These are phyloP conservation scores for Clavulina sp. DNA, from an alignment of 768 basidiomycete genomes.

Conservation along the genomic window DNA sequence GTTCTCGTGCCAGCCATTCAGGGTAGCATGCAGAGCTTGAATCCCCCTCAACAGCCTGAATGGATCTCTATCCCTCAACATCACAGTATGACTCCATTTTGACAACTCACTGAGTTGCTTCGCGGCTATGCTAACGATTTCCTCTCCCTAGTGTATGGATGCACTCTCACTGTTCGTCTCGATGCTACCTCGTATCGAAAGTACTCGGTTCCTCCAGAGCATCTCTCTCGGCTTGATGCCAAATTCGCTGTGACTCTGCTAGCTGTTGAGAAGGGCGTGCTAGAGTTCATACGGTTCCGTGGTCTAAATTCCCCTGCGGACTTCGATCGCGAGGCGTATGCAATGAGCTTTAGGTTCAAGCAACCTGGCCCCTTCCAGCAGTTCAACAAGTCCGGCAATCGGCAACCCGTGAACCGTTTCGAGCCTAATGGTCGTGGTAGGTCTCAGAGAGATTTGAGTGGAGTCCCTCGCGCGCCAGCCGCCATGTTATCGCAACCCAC, in stretches of 20 bases:
- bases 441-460: too few relatives aligned
- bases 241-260: constrained; percentile 35
- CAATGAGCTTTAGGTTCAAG: not conserved
- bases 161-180: constrained; percentile 20
- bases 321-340: constrained; percentile 9
- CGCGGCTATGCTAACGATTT: not conserved
- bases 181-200: constrained; percentile 22
- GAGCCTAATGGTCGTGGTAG: too few relatives aligned
- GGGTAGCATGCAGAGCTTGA: constrained; percentile 29
- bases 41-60: constrained; percentile 21
- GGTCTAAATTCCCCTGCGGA: constrained; percentile 19
- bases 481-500: too few relatives aligned
- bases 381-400: too few relatives aligned
- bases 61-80: constrained; percentile 29
- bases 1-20: constrained; percentile 27
- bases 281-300: constrained; percentile 43
- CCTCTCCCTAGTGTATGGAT: constrained; percentile 33
- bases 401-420: too few relatives aligned
- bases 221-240: constrained; percentile 42
- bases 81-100: constrained; percentile 28
- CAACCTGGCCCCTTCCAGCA: too few relatives aligned
- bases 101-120: not conserved
- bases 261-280: constrained; percentile 36
- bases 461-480: too few relatives aligned
- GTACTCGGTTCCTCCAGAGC: constrained; percentile 33